Evolutionary conservation across 441 rosid species (phyloP).

Genomic region (Gossypium laxum): DNA sequence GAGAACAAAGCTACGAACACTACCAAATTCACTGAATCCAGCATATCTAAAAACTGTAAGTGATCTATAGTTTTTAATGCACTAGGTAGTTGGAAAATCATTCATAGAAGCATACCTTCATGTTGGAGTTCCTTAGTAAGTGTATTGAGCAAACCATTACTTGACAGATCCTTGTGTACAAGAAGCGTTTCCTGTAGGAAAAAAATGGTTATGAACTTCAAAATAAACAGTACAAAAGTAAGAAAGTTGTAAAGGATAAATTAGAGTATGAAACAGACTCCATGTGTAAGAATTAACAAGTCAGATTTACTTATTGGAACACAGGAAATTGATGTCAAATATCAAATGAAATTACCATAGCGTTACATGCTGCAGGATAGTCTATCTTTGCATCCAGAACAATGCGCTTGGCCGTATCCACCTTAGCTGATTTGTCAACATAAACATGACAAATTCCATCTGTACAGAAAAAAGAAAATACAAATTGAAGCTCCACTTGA

Average conservation of each 20-base stretch:
- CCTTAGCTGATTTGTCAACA: constrained; percentile 60
- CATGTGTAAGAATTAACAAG: not conserved
- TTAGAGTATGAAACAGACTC: not conserved
- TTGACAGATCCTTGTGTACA: constrained; percentile 31
- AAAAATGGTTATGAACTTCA: constrained; percentile 4
- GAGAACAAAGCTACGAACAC: not conserved
- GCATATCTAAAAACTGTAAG: not conserved
- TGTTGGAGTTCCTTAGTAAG: constrained; percentile 23
- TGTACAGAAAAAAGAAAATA: constrained; percentile 15
- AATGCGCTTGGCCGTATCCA: constrained; percentile 49
- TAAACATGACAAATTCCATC: constrained; percentile 76
- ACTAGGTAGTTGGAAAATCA: not conserved
- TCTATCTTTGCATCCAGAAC: constrained; percentile 62
- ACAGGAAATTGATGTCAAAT: not conserved
- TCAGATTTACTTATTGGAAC: not conserved
- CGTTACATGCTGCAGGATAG: constrained; percentile 77
- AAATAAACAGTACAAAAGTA: not conserved
- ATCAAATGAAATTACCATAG: constrained; percentile 29
- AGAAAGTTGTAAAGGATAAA: not conserved
- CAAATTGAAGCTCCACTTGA: constrained; percentile 4
- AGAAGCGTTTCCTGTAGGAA: constrained; percentile 38
- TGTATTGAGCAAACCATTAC: constrained; percentile 18
- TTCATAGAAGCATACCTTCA: constrained; percentile 26
- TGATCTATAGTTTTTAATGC: not conserved
- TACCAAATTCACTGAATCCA: not conserved